Conservation (phyloP, 2,329 filamentous ascomycete genomes). For the Clarireedia sp. region DNA sequence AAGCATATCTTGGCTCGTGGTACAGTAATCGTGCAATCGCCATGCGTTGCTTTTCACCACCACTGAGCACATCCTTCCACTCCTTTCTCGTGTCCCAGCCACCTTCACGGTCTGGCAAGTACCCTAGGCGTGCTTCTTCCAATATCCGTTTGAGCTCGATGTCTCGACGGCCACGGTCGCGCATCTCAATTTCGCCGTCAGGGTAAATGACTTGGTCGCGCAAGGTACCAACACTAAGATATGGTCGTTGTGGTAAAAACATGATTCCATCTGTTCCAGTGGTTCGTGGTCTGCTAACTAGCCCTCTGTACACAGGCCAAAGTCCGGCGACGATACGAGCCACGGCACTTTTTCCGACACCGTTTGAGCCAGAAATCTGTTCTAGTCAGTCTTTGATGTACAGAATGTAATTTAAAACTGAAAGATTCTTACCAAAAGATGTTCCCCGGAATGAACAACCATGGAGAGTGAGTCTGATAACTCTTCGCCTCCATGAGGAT, state of each 20-base stretch:
- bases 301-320: conserved; percentile 91
- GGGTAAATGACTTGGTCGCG: conserved; percentile 98
- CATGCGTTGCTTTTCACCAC: conserved; percentile 95
- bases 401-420: not conserved
- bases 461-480: conserved; percentile 83
- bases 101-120: conserved; percentile 84
- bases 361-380: conserved; percentile 84
- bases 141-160: conserved; percentile 69
- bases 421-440: conserved; percentile 55
- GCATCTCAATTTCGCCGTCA: conserved; percentile 91
- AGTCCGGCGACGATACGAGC: conserved; percentile 80
- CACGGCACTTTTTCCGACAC: conserved; percentile 87
- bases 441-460: conserved; percentile 82
- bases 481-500: conserved; percentile 86
- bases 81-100: conserved; percentile 96
- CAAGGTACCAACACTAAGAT: conserved; percentile 83
- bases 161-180: conserved; percentile 68
- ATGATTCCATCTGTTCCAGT: conserved; percentile 88
- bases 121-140: conserved; percentile 77
- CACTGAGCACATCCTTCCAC: conserved; percentile 97
- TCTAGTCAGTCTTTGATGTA: conserved; percentile 9
- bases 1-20: conserved; percentile 88
- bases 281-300: conserved; percentile 78
- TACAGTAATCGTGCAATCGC: conserved; percentile 85
- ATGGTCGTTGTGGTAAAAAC: conserved; percentile 93